A percentile compares a stretch with the other conserved stretches of the same genome.
Evolutionary conservation across 2,329 filamentous ascomycete genomes (phyloP).

Genomic region (Neopestalotiopsis rosae): DNA sequence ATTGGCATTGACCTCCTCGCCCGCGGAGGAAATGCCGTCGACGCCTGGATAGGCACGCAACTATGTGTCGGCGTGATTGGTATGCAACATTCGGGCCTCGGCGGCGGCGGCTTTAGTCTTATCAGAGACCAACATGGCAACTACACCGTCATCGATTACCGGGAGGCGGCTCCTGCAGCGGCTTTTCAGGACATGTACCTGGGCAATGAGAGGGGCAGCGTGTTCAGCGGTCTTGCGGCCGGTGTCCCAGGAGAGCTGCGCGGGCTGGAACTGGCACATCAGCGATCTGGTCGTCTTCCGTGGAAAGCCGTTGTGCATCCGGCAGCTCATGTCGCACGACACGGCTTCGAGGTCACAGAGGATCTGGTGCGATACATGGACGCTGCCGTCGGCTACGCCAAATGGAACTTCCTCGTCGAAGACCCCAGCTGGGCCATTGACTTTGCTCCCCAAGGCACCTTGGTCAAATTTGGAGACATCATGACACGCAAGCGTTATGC

Average conservation of each 20-base stretch:
- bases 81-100: constrained; percentile 83
- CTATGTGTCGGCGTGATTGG: constrained; percentile 78
- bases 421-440: constrained; percentile 85
- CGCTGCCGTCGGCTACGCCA: constrained; percentile 41
- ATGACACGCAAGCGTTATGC: constrained; percentile 85
- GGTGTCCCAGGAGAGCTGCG: constrained; percentile 77
- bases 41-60: constrained; percentile 75
- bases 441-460: constrained; percentile 82
- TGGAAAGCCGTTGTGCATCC: constrained; percentile 78
- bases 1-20: constrained; percentile 38
- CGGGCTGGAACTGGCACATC: constrained; percentile 80
- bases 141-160: constrained; percentile 88
- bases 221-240: constrained; percentile 74
- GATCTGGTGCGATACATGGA: constrained; percentile 80
- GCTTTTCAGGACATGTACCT: constrained; percentile 86
- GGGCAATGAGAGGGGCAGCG: constrained; percentile 69
- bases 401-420: constrained; percentile 69
- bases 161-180: constrained; percentile 84
- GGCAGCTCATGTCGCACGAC: constrained; percentile 73
- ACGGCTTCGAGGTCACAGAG: constrained; percentile 75
- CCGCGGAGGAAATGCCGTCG: constrained; percentile 72
- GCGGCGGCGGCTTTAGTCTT: constrained; percentile 89
- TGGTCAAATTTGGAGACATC: constrained; percentile 73
- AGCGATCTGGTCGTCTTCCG: constrained; percentile 69
- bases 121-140: constrained; percentile 72